Base-by-base conservation (phyloP, 768 basidiomycete species). In the Mycena chlorophos region DNA sequence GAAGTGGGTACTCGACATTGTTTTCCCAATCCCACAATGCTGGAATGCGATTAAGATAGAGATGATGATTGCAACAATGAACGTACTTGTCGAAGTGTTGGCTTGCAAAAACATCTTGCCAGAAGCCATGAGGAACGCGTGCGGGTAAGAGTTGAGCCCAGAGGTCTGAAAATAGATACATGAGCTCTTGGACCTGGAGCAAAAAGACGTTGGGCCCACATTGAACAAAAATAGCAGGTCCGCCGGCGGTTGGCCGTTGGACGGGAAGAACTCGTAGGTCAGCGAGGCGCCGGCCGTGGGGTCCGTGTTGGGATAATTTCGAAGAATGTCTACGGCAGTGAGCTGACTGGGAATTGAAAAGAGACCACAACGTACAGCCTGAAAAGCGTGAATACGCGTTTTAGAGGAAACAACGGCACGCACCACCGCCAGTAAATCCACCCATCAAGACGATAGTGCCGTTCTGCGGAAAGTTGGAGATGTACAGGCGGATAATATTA, bases 211-310 rank as follows among this genome's bases (percentile, higher is more conserved):
- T 43, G 14, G n/a, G n/a, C n/a, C 45, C n/a, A 46, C 45, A 4
- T 78, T 71, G 57, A 81, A 72, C 72, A 91, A 77, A 74, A 92
- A 91, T 3, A 82, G 67, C 78, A 87, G 83, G 23, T 75, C 67
- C 56, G 77, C 75, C 1, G 80, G 80, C n/a, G 68, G 57, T 6
- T 69, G 65, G 16, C 79, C 78, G 27, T 75, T 81, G 6, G 81
- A 75, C n/a, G 93, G 93, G 73, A 79, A 93, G 71, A 91, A 90
- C 74, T 94, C 92, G 65, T 81, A 88, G 0, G 89, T 89, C 23
- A 88, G 86, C 63, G 94, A 88, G 12, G 90, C 88, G 13, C 81
- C 88, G 31, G 81, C 85, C 43, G 68, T 69, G 2, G 88, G 89
- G 60, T 91, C 84, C 12, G 62, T 70, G 61, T 87, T 86, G 12